Evolutionary conservation across 306 rosid genomes (phyloP), one percentile per base, ranked within the genome.

Genomic region (Sicyos edulis): DNA sequence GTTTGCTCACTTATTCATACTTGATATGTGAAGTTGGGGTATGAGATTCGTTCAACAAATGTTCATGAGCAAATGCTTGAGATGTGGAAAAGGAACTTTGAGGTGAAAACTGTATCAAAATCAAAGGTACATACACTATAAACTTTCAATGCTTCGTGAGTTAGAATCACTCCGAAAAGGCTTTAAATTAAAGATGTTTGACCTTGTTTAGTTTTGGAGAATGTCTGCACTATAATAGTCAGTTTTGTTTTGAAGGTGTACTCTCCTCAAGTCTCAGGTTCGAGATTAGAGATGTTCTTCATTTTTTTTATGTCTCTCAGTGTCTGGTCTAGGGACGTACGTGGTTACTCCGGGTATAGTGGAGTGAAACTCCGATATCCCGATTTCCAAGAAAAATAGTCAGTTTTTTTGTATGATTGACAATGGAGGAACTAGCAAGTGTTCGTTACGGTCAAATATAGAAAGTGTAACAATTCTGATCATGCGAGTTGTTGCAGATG

Each of bases 61-160:
- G 92, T 93, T 81, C 98, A 93, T 17, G 98, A 88, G 78, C 88
- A 87, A 90, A 90, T 88, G 97, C 96, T 93, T 74, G 78, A 87
- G 73, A 87, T 90, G 98, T 93, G 97, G 96, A 90, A 73, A 78
- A 68, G 74, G 77, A 73, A 81, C 74, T 93, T 93, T 13, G 88
- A 90, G 15, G 83, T 93, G 75, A 93, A 90, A 80, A 85, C 79
- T 50, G 83, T 93, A 76, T 80, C 98, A 8, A 86, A 81, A 77
- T 88, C 97, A 10, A 88, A 93, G 92, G 98, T 90, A 78, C n/a
- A 40, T 90, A 78, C n/a, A 40, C 57, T 56, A 34, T n/a, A 52
- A 14, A 20, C 59, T 68, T 19, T 21, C 57, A 55, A 9, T n/a
- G 56, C 16, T 42, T 15, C n/a, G 10, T 2, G 45, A 9, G 21